These are phyloP conservation scores for Leptosphaerulina australis DNA, from an alignment of 2,329 filamentous ascomycete species.

Conservation along the genomic window DNA sequence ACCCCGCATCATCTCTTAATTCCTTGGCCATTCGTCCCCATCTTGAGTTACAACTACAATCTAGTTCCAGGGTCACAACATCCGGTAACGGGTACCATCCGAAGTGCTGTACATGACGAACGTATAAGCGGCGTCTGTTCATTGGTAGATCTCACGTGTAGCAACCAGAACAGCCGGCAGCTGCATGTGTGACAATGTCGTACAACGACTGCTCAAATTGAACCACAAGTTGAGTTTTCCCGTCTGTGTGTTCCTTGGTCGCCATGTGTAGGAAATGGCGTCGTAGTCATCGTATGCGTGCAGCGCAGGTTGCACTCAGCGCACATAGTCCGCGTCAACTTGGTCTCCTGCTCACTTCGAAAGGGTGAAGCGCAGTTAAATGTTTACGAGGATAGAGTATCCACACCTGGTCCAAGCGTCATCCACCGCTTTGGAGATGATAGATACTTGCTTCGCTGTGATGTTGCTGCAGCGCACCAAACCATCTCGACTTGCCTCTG, in stretches of 20 bases:
- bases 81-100: slow-evolving; percentile 1
- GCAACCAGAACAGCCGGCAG: slow-evolving; percentile 6
- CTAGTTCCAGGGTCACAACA: slow-evolving; percentile 4
- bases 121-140: background rate
- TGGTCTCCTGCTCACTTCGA: slow-evolving; percentile 6
- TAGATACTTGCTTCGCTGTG: slow-evolving; percentile 11
- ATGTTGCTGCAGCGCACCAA: slow-evolving; percentile 8
- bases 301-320: slow-evolving; percentile 4
- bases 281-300: slow-evolving; percentile 9
- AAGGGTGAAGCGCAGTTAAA: background rate
- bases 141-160: slow-evolving; percentile 15
- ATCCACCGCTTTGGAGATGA: background rate
- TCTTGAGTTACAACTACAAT: background rate
- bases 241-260: background rate
- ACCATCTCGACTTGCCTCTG: slow-evolving; percentile 5
- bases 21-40: background rate
- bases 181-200: slow-evolving; percentile 6
- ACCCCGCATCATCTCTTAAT: slow-evolving; percentile 2
- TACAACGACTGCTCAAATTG: background rate
- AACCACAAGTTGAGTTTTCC: background rate
- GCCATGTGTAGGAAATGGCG: background rate
- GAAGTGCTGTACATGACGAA: slow-evolving; percentile 3
- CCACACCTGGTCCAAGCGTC: slow-evolving; percentile 4
- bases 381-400: background rate
- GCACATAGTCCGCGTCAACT: slow-evolving; percentile 1